A percentile compares a stretch with the other conserved stretches of the same genome.
phyloP scores from a whole-genome alignment of 75 land plant species.

The Sequoia sempervirens region DNA sequence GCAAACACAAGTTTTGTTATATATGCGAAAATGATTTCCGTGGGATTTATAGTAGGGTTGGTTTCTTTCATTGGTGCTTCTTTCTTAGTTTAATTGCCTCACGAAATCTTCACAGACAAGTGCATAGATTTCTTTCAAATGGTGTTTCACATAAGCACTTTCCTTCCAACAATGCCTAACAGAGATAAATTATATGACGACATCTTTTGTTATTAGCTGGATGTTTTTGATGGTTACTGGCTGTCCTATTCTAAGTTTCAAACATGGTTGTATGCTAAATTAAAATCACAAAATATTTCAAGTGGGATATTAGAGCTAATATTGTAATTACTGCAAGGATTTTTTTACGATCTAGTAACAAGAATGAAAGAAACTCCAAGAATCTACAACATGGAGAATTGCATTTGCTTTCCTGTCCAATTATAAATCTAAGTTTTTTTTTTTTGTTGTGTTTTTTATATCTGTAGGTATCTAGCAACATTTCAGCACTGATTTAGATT shows the following conservation, averaged over 20 bases:
- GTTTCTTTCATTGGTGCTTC: too few relatives aligned
- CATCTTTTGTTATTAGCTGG: background rate
- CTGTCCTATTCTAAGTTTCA: slow-evolving; percentile 1
- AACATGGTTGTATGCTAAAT: background rate
- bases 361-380: background rate
- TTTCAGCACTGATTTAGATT: background rate
- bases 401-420: background rate
- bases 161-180: background rate
- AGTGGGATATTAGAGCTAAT: background rate
- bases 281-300: too few relatives aligned
- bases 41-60: too few relatives aligned
- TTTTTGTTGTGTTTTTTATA: background rate
- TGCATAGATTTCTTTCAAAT: background rate
- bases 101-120: background rate
- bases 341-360: background rate
- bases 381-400: background rate
- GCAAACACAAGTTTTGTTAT: too few relatives aligned
- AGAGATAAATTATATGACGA: background rate
- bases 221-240: background rate
- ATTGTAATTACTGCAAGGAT: background rate
- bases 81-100: background rate
- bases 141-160: background rate
- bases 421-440: background rate
- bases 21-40: too few relatives aligned
- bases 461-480: background rate